Evolutionary conservation across 2,329 filamentous ascomycete species (phyloP), one percentile per base, ranked within the genome.

Genomic region (Fusarium scirpi): DNA sequence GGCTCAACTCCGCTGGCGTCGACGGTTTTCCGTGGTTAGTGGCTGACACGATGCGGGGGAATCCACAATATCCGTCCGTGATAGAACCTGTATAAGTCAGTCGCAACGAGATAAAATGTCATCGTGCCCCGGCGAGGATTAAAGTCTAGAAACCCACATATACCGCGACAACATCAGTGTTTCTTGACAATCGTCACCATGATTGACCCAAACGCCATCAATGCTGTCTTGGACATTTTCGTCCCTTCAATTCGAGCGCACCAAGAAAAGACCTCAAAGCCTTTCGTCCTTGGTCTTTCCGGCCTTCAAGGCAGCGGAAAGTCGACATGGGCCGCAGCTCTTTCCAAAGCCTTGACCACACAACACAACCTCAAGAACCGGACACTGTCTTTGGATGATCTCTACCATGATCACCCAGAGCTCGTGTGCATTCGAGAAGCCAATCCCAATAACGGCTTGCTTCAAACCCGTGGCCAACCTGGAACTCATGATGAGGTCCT

Each of bases 291-390:
- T 0, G 74, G 74, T 1, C 49, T 76, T 22, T 76, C 74, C 3
- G 74, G 74, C 0, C 56, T 76, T 3, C 74, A 76, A 51, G 74
- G 74, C 12, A 76, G 74, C 27, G 74, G 74, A 3, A 76, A 76
- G 20, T 76, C 74, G 13, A 76, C 74, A 61, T 76, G 74, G 74
- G 74, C 74, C 13, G 58, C 51, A 27, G 72, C 70, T 38, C 52
- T 76, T 1, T 72, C 73, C 1, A n/a, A 61, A 8, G 49, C 59
- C 6, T 49, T 76, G 32, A 47, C 51, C 9, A 51, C 11, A 3
- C 56, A 69, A n/a, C 59, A 76, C 29, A 44, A 53, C 6, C 52
- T 76, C 29, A 71, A 65, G 15, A 71, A 70, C 4, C 62, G 68
- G 2, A 70, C 66, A 0, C 0, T 76, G 2, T 75, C 74, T 2